phyloP scores from a whole-genome alignment of 2,329 filamentous ascomycete species.

The Pseudogymnoascus sp. region DNA sequence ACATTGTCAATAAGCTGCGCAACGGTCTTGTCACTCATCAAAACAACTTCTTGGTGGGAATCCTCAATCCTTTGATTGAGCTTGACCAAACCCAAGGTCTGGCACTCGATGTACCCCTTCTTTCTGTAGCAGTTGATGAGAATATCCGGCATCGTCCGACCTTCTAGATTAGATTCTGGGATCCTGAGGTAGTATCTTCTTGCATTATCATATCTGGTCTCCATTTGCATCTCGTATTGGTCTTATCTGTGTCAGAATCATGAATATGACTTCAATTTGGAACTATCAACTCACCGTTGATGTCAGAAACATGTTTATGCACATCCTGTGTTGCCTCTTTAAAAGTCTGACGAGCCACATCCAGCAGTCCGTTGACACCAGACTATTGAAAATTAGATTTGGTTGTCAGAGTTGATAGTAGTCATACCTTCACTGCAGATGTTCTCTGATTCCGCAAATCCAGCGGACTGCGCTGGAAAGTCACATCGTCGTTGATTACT shows the following conservation, averaged over 20 bases:
- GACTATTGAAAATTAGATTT: constrained; percentile 40
- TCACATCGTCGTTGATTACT: constrained; percentile 74
- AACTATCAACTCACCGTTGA: constrained; percentile 49
- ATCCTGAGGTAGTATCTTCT: constrained; percentile 77
- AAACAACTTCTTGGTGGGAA: constrained; percentile 75
- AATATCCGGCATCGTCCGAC: constrained; percentile 52
- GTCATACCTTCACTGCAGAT: constrained; percentile 70
- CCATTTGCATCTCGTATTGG: constrained; percentile 49
- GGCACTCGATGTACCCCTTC: constrained; percentile 75
- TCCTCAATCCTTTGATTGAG: constrained; percentile 71
- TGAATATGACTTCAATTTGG: neutral
- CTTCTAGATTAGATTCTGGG: constrained; percentile 54
- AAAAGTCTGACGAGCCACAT: constrained; percentile 82
- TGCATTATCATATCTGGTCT: constrained; percentile 68
- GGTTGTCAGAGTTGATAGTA: neutral
- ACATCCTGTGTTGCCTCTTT: constrained; percentile 81
- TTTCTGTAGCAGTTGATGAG: constrained; percentile 73
- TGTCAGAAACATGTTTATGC: constrained; percentile 59
- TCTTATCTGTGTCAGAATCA: constrained; percentile 18
- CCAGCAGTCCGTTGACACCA: constrained; percentile 76
- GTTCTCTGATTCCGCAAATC: constrained; percentile 85
- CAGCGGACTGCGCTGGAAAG: constrained; percentile 69
- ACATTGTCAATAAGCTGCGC: constrained; percentile 66
- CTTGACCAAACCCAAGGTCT: constrained; percentile 79
- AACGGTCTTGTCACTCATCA: constrained; percentile 73